Conservation (phyloP, 345 rosid genomes). For the Citrus glauca region DNA sequence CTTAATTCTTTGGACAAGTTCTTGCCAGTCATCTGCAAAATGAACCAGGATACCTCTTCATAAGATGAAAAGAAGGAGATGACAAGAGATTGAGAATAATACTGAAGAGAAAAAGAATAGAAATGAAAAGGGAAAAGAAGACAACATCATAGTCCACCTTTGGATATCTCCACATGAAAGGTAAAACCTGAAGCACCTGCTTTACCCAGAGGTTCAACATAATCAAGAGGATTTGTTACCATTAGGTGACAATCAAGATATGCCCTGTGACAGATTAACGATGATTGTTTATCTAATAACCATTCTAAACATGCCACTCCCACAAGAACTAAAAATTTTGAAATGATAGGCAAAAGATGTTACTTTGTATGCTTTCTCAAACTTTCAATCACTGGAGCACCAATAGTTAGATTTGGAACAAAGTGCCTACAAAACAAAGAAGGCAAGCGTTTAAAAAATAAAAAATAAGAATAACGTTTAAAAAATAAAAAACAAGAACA, state of each 20-base stretch:
- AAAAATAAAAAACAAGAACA: neutral
- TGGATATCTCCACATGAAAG: slow-evolving; percentile 81
- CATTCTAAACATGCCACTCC: neutral
- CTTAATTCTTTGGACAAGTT: slow-evolving; percentile 61
- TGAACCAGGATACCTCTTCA: slow-evolving; percentile 2
- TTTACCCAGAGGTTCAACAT: slow-evolving; percentile 64
- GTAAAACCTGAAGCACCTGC: slow-evolving; percentile 99
- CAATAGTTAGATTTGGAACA: slow-evolving; percentile 84
- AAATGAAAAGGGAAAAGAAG: neutral
- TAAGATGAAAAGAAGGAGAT: neutral
- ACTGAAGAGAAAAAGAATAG: neutral
- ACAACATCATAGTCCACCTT: slow-evolving; percentile 41
- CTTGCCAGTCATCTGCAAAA: slow-evolving; percentile 74
- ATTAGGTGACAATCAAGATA: slow-evolving; percentile 93
- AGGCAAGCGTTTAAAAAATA: neutral
- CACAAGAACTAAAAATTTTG: neutral
- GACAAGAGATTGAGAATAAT: neutral
- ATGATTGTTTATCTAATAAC: neutral
- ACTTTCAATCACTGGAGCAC: slow-evolving; percentile 87
- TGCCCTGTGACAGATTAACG: slow-evolving; percentile 44
- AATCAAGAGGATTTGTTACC: slow-evolving; percentile 92
- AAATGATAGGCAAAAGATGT: neutral
- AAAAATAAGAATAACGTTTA: neutral
- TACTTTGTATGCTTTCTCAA: slow-evolving; percentile 88
- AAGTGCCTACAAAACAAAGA: slow-evolving; percentile 53